Evolutionary conservation across 2,329 filamentous ascomycete genomes (phyloP), one percentile per base, ranked within the genome.

Genomic region (Monilinia aucupariae): DNA sequence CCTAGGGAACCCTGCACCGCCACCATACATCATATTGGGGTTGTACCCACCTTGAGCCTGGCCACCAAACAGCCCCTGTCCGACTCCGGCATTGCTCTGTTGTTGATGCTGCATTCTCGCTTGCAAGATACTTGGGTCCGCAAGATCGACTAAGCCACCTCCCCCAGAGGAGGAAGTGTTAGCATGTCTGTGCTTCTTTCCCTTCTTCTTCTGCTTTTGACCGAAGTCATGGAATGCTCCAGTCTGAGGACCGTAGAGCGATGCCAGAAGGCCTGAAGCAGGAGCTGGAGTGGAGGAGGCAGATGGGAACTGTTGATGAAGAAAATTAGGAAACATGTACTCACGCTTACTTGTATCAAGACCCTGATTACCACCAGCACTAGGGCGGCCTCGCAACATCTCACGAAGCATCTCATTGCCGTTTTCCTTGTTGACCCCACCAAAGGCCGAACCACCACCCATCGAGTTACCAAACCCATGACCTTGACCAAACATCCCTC

Each of bases 161-260:
- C 92, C 92, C 83, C 90, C 90, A 87, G 92, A 96, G 87, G 93
- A 97, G 90, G 92, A 96, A 93, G 93, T 97, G 91, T 97, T 96
- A 94, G 92, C 93, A 88, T 97, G 92, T 88, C 92, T 96, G 85
- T 97, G 93, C 91, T 97, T 97, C 87, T 96, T 97, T 83, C 92
- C 92, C 91, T 96, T 96, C 87, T 96, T 97, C 89, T 96, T 96
- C 86, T 96, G 92, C 88, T 96, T 96, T 81, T 90, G 88, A 81
- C 89, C 89, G 81, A 88, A 87, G 77, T 96, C 92, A 87, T 92
- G 90, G 81, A 91, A 91, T 80, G 86, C 85, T 82, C 89, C 90
- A 82, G 89, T 81, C 81, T 90, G 89, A 76, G 86, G 83, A 80
- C 89, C 90, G 82, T 96, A 96, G 83, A 94, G 90, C 85, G 90